A percentile compares a stretch with the other conserved stretches of the same genome.
phyloP scores from a whole-genome alignment of 306 rosid species.

The Vicia sativa region DNA sequence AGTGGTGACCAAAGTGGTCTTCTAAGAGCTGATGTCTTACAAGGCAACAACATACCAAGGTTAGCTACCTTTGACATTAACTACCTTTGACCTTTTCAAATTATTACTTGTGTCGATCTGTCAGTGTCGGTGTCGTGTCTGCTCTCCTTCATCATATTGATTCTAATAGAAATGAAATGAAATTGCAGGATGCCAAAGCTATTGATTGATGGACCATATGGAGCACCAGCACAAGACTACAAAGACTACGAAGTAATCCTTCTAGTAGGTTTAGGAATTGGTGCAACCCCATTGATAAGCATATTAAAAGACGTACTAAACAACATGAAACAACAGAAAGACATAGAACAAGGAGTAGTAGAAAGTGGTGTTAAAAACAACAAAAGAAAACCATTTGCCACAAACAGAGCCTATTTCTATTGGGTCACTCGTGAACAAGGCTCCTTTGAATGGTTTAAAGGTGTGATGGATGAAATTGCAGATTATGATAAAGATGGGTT shows the following conservation, averaged over 20 bases:
- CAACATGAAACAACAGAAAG: conserved; percentile 71
- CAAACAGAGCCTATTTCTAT: conserved; percentile 80
- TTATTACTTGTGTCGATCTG: no score
- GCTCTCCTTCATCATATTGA: background rate
- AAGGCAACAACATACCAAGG: conserved; percentile 61
- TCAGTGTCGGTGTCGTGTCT: no score
- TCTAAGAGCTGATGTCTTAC: conserved; percentile 65
- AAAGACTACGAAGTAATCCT: conserved; percentile 81
- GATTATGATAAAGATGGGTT: conserved; percentile 64
- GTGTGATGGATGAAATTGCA: conserved; percentile 84
- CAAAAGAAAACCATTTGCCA: conserved; percentile 65
- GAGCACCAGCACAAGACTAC: conserved; percentile 96
- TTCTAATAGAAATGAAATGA: background rate
- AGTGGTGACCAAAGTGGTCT: conserved; percentile 74
- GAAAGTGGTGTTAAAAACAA: conserved; percentile 44
- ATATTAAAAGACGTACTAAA: conserved; percentile 79
- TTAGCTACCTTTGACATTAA: conserved; percentile 26
- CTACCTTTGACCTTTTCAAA: no score
- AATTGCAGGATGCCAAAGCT: conserved; percentile 76
- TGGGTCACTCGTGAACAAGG: conserved; percentile 97
- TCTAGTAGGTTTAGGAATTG: conserved; percentile 84
- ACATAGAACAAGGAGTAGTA: conserved; percentile 50
- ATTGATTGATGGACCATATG: conserved; percentile 80
- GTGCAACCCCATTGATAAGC: conserved; percentile 86
- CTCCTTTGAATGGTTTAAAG: conserved; percentile 86